phyloP scores from a whole-genome alignment of 2,329 filamentous ascomycete genomes.

The Trematosphaeria pertusa region DNA sequence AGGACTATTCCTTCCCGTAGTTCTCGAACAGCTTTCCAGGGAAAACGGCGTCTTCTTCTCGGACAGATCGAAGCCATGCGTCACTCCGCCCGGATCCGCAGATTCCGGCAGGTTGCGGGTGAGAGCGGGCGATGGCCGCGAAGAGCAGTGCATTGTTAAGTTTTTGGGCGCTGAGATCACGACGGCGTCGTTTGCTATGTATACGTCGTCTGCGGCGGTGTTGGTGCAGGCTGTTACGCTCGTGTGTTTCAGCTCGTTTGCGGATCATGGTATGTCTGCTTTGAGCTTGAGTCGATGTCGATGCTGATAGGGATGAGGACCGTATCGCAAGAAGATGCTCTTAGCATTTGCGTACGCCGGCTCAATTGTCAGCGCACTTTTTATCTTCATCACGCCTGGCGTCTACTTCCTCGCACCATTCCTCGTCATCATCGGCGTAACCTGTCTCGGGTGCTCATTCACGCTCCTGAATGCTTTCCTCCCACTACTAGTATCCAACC shows the following conservation, averaged over 20 bases:
- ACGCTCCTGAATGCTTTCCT: constrained; percentile 94
- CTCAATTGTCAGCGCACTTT: constrained; percentile 78
- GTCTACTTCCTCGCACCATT: constrained; percentile 82
- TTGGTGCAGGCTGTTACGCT: constrained; percentile 85
- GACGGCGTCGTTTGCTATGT: constrained; percentile 93
- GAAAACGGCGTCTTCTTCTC: constrained; percentile 85
- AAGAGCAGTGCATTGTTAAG: constrained; percentile 75
- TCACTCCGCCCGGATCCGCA: constrained; percentile 62
- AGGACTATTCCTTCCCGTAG: constrained; percentile 93
- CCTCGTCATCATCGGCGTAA: constrained; percentile 84
- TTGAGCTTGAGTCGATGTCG: not conserved
- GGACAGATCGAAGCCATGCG: constrained; percentile 76
- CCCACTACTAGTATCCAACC: constrained; percentile 83
- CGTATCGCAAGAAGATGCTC: constrained; percentile 83
- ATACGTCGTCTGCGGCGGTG: constrained; percentile 90
- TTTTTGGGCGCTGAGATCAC: constrained; percentile 83
- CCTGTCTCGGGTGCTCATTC: constrained; percentile 91
- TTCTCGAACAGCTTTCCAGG: constrained; percentile 86
- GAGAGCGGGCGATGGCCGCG: constrained; percentile 24
- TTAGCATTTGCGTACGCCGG: constrained; percentile 81
- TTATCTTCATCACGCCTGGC: constrained; percentile 75
- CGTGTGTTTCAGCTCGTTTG: constrained; percentile 90
- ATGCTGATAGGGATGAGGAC: constrained; percentile 35
- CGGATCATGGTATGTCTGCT: constrained; percentile 76
- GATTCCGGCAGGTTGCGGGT: constrained; percentile 14